A percentile compares a stretch with the other conserved stretches of the same genome.
Conservation (phyloP, 2,329 filamentous ascomycete genomes). For the Thermothelomyces thermophilus region DNA sequence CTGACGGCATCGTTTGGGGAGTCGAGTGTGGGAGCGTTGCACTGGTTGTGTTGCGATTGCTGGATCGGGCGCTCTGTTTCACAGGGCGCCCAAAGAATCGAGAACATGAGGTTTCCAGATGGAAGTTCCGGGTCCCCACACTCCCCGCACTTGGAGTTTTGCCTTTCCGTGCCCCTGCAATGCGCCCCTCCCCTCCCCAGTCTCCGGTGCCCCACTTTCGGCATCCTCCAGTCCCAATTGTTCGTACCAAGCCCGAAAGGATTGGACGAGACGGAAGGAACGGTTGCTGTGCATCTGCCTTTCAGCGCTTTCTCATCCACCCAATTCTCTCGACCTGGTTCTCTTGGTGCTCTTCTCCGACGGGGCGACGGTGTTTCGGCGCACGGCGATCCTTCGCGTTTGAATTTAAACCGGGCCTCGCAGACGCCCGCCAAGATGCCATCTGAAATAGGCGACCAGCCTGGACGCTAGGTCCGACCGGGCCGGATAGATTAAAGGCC, state of each 20-base stretch:
- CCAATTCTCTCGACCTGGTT: neutral
- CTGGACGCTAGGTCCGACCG: constrained; percentile 1
- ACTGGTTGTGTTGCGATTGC: too few relatives aligned
- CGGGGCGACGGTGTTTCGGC: neutral
- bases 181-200: too few relatives aligned
- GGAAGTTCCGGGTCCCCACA: neutral
- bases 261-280: constrained; percentile 8
- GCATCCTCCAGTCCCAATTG: constrained; percentile 5
- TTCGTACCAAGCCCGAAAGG: neutral
- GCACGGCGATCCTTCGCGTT: too few relatives aligned
- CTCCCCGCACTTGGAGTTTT: neutral
- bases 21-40: too few relatives aligned
- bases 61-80: too few relatives aligned
- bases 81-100: too few relatives aligned
- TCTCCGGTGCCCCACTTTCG: neutral
- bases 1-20: too few relatives aligned
- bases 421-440: neutral
- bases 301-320: neutral
- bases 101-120: too few relatives aligned
- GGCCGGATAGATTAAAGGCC: constrained; percentile 12
- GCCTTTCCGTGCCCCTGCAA: constrained; percentile 7
- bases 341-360: neutral
- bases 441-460: neutral
- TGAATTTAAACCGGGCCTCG: neutral
- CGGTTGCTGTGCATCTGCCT: neutral